Evolutionary conservation across 2,329 filamentous ascomycete genomes (phyloP).

Genomic region (Epicoccum nigrum): DNA sequence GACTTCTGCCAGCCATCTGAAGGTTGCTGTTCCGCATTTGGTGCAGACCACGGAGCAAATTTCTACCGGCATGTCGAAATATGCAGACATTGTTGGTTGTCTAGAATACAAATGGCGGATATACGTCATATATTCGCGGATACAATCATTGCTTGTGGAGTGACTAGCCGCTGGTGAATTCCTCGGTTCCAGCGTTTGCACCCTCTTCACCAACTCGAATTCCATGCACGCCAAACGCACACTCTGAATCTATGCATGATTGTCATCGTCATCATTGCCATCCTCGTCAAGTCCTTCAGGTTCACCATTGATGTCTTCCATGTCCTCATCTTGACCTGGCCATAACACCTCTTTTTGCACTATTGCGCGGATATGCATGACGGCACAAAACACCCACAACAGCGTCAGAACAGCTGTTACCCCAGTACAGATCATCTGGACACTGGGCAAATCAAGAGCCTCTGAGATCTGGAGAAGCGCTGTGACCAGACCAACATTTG

Average conservation of each 20-base stretch:
- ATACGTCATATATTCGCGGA: neutral
- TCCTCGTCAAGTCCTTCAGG: neutral
- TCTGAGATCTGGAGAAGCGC: slow-evolving; percentile 61
- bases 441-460: slow-evolving; percentile 56
- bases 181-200: too few species aligned
- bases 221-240: neutral
- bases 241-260: neutral
- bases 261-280: neutral
- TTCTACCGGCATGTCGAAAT: neutral
- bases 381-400: slow-evolving; percentile 61
- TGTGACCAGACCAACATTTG: slow-evolving; percentile 64
- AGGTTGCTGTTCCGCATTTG: too few species aligned
- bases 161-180: too few species aligned
- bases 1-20: too few species aligned
- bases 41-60: slow-evolving; percentile 19
- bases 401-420: slow-evolving; percentile 61
- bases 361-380: slow-evolving; percentile 59
- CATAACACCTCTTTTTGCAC: slow-evolving; percentile 56
- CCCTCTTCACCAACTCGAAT: too few species aligned
- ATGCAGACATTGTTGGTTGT: neutral
- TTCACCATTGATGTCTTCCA: slow-evolving; percentile 29
- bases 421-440: slow-evolving; percentile 60
- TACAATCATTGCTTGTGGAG: neutral
- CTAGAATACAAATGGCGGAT: too few species aligned
- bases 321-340: slow-evolving; percentile 67